phyloP scores from a whole-genome alignment of 2,329 filamentous ascomycete species.

The Calonectria pseudoturangicola region DNA sequence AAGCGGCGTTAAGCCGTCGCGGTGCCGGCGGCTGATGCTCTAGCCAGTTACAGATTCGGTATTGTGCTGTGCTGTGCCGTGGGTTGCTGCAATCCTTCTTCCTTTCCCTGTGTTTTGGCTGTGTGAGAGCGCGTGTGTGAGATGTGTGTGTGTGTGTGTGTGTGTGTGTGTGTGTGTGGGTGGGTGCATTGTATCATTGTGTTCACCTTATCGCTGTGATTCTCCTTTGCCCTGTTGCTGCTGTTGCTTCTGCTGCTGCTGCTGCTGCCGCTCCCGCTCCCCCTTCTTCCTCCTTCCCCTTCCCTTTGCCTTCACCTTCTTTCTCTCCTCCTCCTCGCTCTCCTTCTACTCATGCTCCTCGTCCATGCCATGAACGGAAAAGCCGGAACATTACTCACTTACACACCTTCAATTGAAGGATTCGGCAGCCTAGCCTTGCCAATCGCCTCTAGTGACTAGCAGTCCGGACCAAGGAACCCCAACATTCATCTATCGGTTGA shows the following conservation, averaged over 20 bases:
- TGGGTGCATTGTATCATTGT: slow-evolving; percentile 9
- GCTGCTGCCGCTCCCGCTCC: background rate
- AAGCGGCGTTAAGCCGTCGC: slow-evolving; percentile 47
- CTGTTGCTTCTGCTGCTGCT: background rate
- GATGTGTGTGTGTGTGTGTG: background rate
- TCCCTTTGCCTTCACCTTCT: background rate
- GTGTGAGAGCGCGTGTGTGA: background rate
- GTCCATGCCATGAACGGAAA: background rate
- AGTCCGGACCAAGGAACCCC: slow-evolving; percentile 37
- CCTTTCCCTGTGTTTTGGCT: background rate
- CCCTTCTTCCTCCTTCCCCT: background rate
- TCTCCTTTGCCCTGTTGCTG: slow-evolving; percentile 38
- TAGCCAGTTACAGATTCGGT: slow-evolving; percentile 36
- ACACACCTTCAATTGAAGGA: background rate
- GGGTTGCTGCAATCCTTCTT: slow-evolving; percentile 35
- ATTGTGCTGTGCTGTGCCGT: slow-evolving; percentile 38
- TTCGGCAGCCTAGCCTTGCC: background rate
- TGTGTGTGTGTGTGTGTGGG: background rate
- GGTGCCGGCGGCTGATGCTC: slow-evolving; percentile 44
- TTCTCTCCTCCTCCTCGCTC: slow-evolving; percentile 17
- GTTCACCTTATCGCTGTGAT: slow-evolving; percentile 10
- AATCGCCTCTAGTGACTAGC: background rate
- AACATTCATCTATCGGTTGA: slow-evolving; percentile 52
- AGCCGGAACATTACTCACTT: background rate
- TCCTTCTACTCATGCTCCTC: background rate